Evolutionary conservation across 805 yeast genomes (phyloP).

Genomic region (Ogataea paraovalis): DNA sequence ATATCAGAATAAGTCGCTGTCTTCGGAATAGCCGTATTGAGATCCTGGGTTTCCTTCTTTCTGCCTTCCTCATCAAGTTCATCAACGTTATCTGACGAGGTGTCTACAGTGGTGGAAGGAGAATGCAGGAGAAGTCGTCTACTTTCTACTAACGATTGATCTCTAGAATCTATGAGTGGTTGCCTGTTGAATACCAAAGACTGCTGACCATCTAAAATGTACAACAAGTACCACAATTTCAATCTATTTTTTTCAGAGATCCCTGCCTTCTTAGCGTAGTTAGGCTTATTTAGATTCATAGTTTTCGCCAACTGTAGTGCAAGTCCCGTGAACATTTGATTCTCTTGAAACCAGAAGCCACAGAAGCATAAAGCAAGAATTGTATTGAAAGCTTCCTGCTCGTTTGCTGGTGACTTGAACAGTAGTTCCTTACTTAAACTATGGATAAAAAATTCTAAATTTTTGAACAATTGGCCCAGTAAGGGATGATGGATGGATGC

Average conservation of each 20-base stretch:
- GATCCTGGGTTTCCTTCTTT: constrained; percentile 2
- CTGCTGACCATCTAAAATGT: constrained; percentile 66
- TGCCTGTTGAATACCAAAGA: constrained; percentile 56
- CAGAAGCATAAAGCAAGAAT: constrained; percentile 62
- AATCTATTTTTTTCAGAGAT: constrained; percentile 41
- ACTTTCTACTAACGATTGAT: constrained; percentile 40
- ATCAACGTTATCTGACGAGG: background rate
- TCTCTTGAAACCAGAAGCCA: constrained; percentile 65
- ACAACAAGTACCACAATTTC: constrained; percentile 63
- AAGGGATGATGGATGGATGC: constrained; percentile 58
- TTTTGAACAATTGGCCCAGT: constrained; percentile 20
- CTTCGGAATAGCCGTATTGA: background rate
- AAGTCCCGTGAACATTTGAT: constrained; percentile 61
- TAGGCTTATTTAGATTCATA: constrained; percentile 38
- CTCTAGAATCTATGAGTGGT: constrained; percentile 47
- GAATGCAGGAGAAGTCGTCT: constrained; percentile 33
- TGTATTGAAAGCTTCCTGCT: constrained; percentile 51
- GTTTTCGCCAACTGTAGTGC: constrained; percentile 65
- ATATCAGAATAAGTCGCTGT: constrained; percentile 40
- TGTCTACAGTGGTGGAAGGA: background rate
- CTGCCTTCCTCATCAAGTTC: background rate
- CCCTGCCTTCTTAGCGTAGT: constrained; percentile 11
- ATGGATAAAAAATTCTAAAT: constrained; percentile 29
- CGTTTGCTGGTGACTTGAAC: constrained; percentile 35
- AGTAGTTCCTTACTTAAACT: constrained; percentile 28